Conservation (phyloP, 2,329 filamentous ascomycete species). For the Nemania serpens region DNA sequence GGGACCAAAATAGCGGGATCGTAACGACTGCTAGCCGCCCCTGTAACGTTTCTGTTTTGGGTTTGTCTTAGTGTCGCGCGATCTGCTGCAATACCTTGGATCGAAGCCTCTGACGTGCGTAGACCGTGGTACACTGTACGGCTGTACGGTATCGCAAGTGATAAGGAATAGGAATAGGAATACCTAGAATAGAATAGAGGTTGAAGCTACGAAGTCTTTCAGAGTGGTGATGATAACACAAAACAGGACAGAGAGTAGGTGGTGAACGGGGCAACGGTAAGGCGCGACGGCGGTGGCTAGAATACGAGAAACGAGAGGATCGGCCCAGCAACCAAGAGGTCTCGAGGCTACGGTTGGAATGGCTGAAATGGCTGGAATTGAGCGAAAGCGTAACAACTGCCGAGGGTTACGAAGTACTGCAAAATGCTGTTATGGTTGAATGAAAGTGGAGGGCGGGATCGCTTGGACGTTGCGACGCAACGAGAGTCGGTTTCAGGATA, state of each 20-base stretch:
- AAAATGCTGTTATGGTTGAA: background rate
- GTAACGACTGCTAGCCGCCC: conserved; percentile 4
- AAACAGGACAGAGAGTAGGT: background rate
- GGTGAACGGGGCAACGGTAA: background rate
- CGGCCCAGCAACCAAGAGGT: conserved; percentile 5
- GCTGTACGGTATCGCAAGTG: too few species aligned
- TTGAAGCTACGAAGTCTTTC: background rate
- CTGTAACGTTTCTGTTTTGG: conserved; percentile 23
- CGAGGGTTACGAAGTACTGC: too few species aligned
- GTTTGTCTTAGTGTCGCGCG: conserved; percentile 16
- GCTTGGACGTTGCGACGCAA: conserved; percentile 1
- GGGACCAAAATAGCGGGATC: background rate
- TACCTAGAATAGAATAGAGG: background rate
- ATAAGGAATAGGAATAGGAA: too few species aligned
- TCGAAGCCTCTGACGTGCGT: too few species aligned
- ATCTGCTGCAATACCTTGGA: conserved; percentile 2
- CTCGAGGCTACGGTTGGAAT: background rate
- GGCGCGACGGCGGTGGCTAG: background rate
- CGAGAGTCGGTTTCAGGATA: background rate
- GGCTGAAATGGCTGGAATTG: background rate
- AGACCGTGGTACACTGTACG: background rate
- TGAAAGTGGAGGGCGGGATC: background rate
- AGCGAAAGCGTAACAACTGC: conserved; percentile 1
- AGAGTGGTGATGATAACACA: background rate
- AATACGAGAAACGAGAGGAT: background rate